Evolutionary conservation across 176 grass and related monocot genomes (phyloP), one percentile per base, ranked within the genome.

Genomic region (Raddia distichophylla): DNA sequence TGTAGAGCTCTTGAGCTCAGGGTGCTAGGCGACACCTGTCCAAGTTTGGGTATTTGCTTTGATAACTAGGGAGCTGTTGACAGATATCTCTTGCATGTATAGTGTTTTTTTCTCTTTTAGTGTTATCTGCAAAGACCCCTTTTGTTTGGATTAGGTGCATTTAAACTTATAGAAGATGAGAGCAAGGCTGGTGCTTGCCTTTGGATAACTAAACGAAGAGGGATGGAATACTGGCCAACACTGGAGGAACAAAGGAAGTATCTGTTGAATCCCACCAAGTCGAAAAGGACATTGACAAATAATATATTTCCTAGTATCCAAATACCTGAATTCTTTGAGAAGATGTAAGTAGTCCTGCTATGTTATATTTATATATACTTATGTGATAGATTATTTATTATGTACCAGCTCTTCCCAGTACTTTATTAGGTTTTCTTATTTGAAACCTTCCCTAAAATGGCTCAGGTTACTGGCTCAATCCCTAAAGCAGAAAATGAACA

Each of bases 181-280:
- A 99, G 81, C 71, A 99, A 91, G 83, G 88, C 96, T 88, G 96
- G 96, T 84, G 89, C 91, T 71, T 95, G 96, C 89, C 80, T 99
- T 67, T 99, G 91, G 93, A 93, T 99, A 78, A 88, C 89, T 35
- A 95, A 90, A 33, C 86, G 93, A 47, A 93, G 83, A 91, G 96
- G 96, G 50, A 84, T 91, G 86, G 93, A 93, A 62, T 99, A 99
- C 81, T 95, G 93, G 96, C 96, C 93, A 69, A 74, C 96, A 53
- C 71, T 87, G 80, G 86, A 82, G 27, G 93, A 93, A 84, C 62
- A 34, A 85, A 86, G 73, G 73, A 93, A 90, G 64, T 99, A 95
- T 87, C 40, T 90, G 71, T 7, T 87, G 40, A 83, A 86, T 64
- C 60, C 60, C 40, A 50, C 14, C 34, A 89, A 86, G 69, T 82